Base-by-base conservation (phyloP, 2,329 filamentous ascomycete genomes). In the Fragosphaeria purpurea region DNA sequence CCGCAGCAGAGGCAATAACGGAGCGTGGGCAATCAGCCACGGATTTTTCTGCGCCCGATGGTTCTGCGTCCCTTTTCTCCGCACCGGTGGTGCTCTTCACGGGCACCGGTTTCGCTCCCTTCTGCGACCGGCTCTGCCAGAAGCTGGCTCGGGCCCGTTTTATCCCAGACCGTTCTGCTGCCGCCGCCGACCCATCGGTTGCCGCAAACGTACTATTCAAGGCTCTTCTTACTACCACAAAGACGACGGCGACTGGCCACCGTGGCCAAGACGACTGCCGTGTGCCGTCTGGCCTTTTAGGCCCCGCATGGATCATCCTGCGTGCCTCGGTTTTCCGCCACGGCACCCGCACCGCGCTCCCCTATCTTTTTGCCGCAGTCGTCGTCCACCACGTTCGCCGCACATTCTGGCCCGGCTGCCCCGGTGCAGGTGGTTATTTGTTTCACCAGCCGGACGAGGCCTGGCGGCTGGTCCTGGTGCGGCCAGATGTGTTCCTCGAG, bases 351-450 rank as follows among this genome's bases (percentile, higher is more conserved):
- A 48, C 54, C 5, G 57, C 58, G 2, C 55, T 64, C 10, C 53
- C 57, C 1, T 59, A 61, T 22, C 22, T 43, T 69, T 42, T 40
- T 61, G 58, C 62, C 40, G 70, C 70, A 46, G 61, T 67, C 12
- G 52, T 70, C 10, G 41, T 65, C 32, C 65, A 72, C 60, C 69
- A 73, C 55, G 58, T 68, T 12, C 63, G 67, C 5, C 59, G 65
- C 22, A 56, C 63, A n/a, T 50, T 70, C 0, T 41, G 50, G 9
- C 41, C 43, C 13, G 48, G 48, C 31, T 5, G 6, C 0, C 34
- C 65, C 63, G 6, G 61, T 55, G 57, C 51, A 0, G 62, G 60
- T 4, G 55, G 61, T 30, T 66, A 63, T 35, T 46, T 63, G 10
- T 62, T 62, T 55, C 50, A 55, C 51, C 56, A 57, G 30, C 66